These are phyloP conservation scores for Bjerkandera adusta DNA, from an alignment of 1,284 basidiomycete species.

Conservation along the genomic window DNA sequence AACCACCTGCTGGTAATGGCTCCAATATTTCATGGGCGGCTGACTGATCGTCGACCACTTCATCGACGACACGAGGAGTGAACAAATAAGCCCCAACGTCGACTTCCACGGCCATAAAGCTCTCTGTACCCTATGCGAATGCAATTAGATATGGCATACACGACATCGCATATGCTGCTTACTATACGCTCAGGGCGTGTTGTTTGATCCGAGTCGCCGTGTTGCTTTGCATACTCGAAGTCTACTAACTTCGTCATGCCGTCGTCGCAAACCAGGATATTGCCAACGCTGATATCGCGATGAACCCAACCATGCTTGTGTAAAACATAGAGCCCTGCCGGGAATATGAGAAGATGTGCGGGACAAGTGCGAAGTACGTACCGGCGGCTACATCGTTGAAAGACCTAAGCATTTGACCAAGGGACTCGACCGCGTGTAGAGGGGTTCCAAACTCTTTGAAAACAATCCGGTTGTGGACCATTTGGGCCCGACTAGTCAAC, in stretches of 20 bases:
- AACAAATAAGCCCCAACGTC: neutral
- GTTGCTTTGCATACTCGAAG: slow-evolving; percentile 8
- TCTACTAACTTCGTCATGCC: slow-evolving; percentile 6
- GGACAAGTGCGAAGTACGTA: too few species aligned
- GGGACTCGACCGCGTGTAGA: too few species aligned
- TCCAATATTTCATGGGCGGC: too few species aligned
- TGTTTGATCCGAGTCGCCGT: neutral
- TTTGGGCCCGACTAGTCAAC: too few species aligned
- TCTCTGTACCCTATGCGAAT: slow-evolving; percentile 6
- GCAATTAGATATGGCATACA: neutral
- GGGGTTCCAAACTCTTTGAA: too few species aligned
- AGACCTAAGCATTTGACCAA: too few species aligned
- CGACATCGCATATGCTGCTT: neutral
- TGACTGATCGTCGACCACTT: too few species aligned
- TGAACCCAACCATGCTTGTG: slow-evolving; percentile 10
- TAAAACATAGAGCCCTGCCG: neutral
- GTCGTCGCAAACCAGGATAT: slow-evolving; percentile 7
- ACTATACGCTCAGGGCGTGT: neutral
- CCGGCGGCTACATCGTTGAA: too few species aligned
- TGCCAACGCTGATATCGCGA: slow-evolving; percentile 12
- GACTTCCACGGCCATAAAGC: slow-evolving; percentile 10
- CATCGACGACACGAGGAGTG: too few species aligned
- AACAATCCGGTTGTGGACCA: too few species aligned
- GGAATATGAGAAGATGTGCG: too few species aligned
- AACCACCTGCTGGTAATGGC: too few species aligned